Conservation (phyloP, 1,284 basidiomycete genomes). For the Malassezia obtusa region DNA sequence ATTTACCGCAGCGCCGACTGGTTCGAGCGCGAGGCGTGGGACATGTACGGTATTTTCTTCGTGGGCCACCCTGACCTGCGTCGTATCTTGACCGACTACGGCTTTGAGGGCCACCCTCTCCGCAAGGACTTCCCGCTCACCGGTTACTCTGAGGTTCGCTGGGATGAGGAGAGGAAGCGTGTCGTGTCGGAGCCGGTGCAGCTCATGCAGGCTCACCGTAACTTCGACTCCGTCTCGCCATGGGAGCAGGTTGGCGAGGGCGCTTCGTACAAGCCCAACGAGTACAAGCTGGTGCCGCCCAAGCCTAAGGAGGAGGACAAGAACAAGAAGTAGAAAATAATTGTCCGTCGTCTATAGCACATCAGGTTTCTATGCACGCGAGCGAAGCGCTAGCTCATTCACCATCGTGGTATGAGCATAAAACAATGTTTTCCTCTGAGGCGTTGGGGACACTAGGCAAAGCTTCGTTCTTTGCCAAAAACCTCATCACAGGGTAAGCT, state of each 20-base stretch:
- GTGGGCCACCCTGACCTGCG: slow-evolving; percentile 89
- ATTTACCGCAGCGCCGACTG: slow-evolving; percentile 89
- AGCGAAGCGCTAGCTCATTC: background rate
- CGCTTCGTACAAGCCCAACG: slow-evolving; percentile 56
- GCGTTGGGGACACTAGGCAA: too few species aligned
- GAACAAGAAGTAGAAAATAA: slow-evolving; percentile 32
- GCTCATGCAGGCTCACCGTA: slow-evolving; percentile 94
- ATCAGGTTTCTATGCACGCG: too few species aligned
- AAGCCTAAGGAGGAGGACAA: slow-evolving; percentile 48
- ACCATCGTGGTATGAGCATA: background rate
- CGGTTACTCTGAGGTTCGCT: slow-evolving; percentile 92
- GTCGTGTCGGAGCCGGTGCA: slow-evolving; percentile 97
- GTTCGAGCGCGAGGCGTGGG: slow-evolving; percentile 98
- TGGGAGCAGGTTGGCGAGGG: slow-evolving; percentile 96
- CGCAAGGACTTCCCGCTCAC: slow-evolving; percentile 97
- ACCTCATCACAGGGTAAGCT: background rate
- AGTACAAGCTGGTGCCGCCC: slow-evolving; percentile 50
- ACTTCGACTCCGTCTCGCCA: slow-evolving; percentile 77
- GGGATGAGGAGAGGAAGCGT: slow-evolving; percentile 96
- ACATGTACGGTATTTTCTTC: slow-evolving; percentile 96
- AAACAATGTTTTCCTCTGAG: background rate
- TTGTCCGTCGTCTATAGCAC: background rate
- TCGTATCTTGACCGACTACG: slow-evolving; percentile 95
- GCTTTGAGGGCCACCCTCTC: slow-evolving; percentile 96
- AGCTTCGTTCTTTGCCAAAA: too few species aligned